Evolutionary conservation across 129 eudicot genomes (phyloP).

Genomic region (Helianthus tuberosus): DNA sequence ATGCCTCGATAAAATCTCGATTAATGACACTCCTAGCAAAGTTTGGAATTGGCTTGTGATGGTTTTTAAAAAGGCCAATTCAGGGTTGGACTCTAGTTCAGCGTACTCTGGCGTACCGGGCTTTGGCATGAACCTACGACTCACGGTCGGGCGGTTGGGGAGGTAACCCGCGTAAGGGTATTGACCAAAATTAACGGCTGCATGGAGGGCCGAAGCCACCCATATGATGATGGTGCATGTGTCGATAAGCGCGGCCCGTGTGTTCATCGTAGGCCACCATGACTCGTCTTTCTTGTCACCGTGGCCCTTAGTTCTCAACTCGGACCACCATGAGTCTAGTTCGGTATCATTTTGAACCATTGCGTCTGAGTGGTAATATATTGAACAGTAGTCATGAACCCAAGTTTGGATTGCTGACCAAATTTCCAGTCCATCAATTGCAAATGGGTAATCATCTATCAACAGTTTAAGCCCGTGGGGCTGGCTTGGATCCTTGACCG

Average conservation of each 20-base stretch:
- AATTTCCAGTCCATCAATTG: constrained; percentile 56
- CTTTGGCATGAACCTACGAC: constrained; percentile 65
- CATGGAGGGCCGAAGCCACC: constrained; percentile 66
- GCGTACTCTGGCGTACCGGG: constrained; percentile 38
- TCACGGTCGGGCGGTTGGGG: constrained; percentile 59
- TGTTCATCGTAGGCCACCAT: constrained; percentile 58
- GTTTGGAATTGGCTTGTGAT: constrained; percentile 58
- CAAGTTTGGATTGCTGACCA: constrained; percentile 57
- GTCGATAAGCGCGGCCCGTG: constrained; percentile 34
- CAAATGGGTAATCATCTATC: constrained; percentile 59
- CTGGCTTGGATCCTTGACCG: constrained; percentile 39
- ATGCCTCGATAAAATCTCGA: constrained; percentile 56
- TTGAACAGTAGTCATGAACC: constrained; percentile 48
- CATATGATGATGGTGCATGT: constrained; percentile 60
- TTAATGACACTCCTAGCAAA: constrained; percentile 49
- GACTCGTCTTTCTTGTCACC: constrained; percentile 63
- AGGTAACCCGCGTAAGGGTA: constrained; percentile 64
- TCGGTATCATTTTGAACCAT: constrained; percentile 39
- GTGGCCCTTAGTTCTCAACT: constrained; percentile 47
- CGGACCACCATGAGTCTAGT: constrained; percentile 58
- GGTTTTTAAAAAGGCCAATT: constrained; percentile 48
- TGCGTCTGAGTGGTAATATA: constrained; percentile 48
- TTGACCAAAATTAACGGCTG: constrained; percentile 44
- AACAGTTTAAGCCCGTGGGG: constrained; percentile 47
- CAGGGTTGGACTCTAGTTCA: constrained; percentile 46